A percentile compares a stretch with the other conserved stretches of the same genome.
These are phyloP conservation scores for Paecilomyces sp. DNA, from an alignment of 2,329 filamentous ascomycete species.

Conservation along the genomic window DNA sequence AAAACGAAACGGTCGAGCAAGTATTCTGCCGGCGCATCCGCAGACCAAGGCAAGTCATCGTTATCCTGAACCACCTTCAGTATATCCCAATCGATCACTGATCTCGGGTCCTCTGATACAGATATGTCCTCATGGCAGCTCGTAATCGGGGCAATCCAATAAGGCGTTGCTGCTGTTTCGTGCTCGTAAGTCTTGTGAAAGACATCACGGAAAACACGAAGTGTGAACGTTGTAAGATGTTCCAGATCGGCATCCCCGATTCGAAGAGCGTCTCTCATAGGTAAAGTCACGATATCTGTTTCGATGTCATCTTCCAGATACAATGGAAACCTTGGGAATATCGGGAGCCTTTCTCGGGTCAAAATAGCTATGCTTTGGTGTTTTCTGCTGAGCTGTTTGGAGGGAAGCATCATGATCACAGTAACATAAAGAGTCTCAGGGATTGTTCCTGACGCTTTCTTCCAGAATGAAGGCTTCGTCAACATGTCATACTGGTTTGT, in stretches of 20 bases:
- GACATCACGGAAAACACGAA: slow-evolving; percentile 70
- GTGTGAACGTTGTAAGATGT: slow-evolving; percentile 62
- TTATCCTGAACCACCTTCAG: slow-evolving; percentile 28
- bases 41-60: slow-evolving; percentile 40
- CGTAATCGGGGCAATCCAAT: slow-evolving; percentile 66
- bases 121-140: slow-evolving; percentile 3
- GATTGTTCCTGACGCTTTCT: slow-evolving; percentile 30
- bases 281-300: slow-evolving; percentile 50
- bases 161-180: slow-evolving; percentile 60
- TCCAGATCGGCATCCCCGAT: slow-evolving; percentile 40
- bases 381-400: slow-evolving; percentile 49
- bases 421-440: slow-evolving; percentile 55
- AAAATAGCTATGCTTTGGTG: slow-evolving; percentile 64
- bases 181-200: slow-evolving; percentile 81
- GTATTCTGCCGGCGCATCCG: slow-evolving; percentile 29
- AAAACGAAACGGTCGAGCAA: slow-evolving; percentile 47
- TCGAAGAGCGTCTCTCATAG: slow-evolving; percentile 30
- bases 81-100: slow-evolving; percentile 39
- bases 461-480: slow-evolving; percentile 72
- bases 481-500: slow-evolving; percentile 68
- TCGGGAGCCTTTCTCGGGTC: slow-evolving; percentile 58
- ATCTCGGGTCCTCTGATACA: slow-evolving; percentile 2
- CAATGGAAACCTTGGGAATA: slow-evolving; percentile 61
- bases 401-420: slow-evolving; percentile 52
- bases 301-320: slow-evolving; percentile 60